Evolutionary conservation across 2,329 filamentous ascomycete genomes (phyloP).

Genomic region (Periconia sp.): DNA sequence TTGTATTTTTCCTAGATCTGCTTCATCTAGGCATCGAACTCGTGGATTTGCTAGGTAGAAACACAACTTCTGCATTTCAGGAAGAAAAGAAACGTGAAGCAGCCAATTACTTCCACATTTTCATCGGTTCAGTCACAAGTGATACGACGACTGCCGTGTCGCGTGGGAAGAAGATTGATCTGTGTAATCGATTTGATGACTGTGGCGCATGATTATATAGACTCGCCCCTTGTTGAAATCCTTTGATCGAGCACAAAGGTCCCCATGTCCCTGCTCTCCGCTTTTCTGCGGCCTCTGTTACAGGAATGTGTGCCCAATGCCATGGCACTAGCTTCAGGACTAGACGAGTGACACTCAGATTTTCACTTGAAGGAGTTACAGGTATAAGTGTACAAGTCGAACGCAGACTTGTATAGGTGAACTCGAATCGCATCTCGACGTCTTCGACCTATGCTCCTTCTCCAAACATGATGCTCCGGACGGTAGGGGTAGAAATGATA

Average conservation of each 20-base stretch:
- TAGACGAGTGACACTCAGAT: neutral
- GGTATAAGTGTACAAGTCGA: neutral
- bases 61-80: too few species aligned
- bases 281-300: neutral
- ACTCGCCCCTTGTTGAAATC: neutral
- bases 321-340: neutral
- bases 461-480: constrained; percentile 7
- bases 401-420: neutral
- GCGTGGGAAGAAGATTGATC: neutral
- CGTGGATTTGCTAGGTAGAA: too few species aligned
- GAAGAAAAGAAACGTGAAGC: too few species aligned
- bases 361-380: neutral
- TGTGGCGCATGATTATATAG: too few species aligned
- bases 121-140: neutral
- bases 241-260: neutral
- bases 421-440: neutral
- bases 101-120: too few species aligned
- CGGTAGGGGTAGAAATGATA: constrained; percentile 2
- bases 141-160: neutral
- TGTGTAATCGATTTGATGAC: neutral
- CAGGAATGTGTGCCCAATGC: neutral
- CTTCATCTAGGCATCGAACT: too few species aligned
- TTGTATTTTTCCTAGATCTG: too few species aligned
- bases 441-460: neutral
- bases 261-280: neutral